A percentile compares a stretch with the other conserved stretches of the same genome.
These are phyloP conservation scores for Dendrobium huoshanense DNA, from an alignment of 106 monocot species.

Conservation along the genomic window DNA sequence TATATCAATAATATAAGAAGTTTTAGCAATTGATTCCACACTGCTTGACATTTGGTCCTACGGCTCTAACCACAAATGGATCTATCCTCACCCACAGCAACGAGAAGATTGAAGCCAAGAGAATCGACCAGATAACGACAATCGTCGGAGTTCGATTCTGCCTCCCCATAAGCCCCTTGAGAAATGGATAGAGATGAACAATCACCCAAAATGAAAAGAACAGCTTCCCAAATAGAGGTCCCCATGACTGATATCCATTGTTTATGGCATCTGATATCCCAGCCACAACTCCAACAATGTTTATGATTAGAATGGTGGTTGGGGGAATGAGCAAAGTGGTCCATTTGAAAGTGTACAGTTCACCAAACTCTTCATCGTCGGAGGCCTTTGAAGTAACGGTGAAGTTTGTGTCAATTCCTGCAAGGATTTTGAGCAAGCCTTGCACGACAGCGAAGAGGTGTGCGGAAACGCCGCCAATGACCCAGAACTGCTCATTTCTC, in stretches of 20 bases:
- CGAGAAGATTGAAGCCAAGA: constrained; percentile 84
- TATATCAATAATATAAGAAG: not conserved
- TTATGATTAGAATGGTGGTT: constrained; percentile 67
- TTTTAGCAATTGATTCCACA: constrained; percentile 79
- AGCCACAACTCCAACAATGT: constrained; percentile 7
- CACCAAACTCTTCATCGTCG: constrained; percentile 59
- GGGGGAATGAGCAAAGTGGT: constrained; percentile 85
- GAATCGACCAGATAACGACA: constrained; percentile 83
- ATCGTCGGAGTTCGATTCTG: constrained; percentile 91
- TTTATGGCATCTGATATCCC: too few species aligned
- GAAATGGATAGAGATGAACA: constrained; percentile 88
- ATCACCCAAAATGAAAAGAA: constrained; percentile 95
- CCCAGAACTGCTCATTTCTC: constrained; percentile 83
- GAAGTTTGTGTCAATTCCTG: constrained; percentile 73
- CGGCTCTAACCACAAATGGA: constrained; percentile 51
- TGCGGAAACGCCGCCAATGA: constrained; percentile 74
- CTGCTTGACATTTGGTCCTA: constrained; percentile 56
- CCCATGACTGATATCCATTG: too few species aligned
- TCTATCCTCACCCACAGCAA: constrained; percentile 92
- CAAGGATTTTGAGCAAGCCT: constrained; percentile 64
- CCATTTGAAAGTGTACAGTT: constrained; percentile 89
- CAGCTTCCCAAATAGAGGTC: constrained; percentile 58
- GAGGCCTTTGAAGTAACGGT: constrained; percentile 18
- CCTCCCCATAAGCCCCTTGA: constrained; percentile 85
- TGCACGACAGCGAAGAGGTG: constrained; percentile 74